These are phyloP conservation scores for Kwoniella pini DNA, from an alignment of 768 basidiomycete genomes.

Conservation along the genomic window DNA sequence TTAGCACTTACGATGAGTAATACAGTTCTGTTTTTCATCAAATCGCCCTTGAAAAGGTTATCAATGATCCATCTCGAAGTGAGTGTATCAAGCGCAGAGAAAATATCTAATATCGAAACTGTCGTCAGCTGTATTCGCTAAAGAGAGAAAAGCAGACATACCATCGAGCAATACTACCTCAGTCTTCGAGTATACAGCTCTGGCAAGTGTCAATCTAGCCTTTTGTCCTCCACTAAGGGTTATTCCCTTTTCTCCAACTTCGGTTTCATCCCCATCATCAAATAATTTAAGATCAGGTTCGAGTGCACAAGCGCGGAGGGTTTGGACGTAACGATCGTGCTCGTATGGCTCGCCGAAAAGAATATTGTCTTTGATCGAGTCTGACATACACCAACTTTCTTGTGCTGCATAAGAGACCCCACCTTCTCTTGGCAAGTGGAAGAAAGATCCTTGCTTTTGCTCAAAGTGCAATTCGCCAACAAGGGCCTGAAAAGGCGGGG, in stretches of 20 bases:
- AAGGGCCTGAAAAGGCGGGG: constrained; percentile 46
- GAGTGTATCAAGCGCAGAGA: constrained; percentile 66
- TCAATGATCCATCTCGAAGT: constrained; percentile 62
- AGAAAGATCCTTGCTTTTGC: constrained; percentile 62
- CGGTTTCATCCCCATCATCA: constrained; percentile 67
- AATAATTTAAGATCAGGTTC: constrained; percentile 60
- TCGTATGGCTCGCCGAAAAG: constrained; percentile 59
- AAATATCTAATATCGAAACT: constrained; percentile 59
- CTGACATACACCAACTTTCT: constrained; percentile 82
- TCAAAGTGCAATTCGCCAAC: constrained; percentile 57
- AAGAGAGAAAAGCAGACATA: no score
- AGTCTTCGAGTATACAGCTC: constrained; percentile 66
- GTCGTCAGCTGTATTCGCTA: not conserved
- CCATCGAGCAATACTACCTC: constrained; percentile 67
- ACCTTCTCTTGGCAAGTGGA: constrained; percentile 66
- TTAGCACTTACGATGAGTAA: constrained; percentile 59
- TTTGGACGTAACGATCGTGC: constrained; percentile 57
- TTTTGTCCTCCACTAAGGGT: constrained; percentile 64
- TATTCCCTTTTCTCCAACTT: constrained; percentile 71
- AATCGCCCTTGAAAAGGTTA: constrained; percentile 59
- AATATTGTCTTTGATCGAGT: constrained; percentile 61
- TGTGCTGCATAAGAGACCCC: constrained; percentile 81
- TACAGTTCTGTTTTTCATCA: constrained; percentile 61
- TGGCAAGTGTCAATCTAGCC: constrained; percentile 63
- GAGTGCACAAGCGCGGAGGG: constrained; percentile 54